Percentiles rank a stretch among this genome's conserved stretches.
phyloP scores from a whole-genome alignment of 192 early-diverging fungal genomes.

The Mortierella hygrophila region DNA sequence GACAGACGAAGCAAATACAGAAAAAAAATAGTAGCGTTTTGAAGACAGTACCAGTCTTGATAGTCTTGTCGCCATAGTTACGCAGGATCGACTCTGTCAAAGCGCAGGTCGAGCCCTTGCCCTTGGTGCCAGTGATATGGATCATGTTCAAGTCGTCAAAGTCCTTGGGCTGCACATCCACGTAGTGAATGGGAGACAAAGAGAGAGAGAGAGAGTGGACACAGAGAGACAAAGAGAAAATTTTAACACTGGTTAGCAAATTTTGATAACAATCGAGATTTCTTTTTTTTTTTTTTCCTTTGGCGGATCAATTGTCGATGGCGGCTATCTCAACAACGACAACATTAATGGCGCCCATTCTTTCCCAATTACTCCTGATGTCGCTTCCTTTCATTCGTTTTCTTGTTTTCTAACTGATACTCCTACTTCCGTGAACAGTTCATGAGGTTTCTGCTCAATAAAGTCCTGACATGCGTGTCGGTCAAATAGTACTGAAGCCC shows the following conservation, averaged over 20 bases:
- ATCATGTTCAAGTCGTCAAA: conserved; percentile 84
- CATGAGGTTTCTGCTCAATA: neutral
- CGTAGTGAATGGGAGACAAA: conserved; percentile 7
- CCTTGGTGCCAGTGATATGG: conserved; percentile 89
- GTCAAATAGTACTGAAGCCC: neutral
- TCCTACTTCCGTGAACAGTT: neutral
- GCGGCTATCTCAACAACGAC: too few species aligned
- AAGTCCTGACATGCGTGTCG: neutral
- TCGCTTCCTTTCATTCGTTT: neutral
- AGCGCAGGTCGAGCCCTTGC: conserved; percentile 89
- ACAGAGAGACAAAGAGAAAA: conserved; percentile 38
- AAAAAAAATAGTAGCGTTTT: neutral
- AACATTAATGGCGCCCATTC: neutral
- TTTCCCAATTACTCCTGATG: neutral
- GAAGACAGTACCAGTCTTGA: conserved; percentile 44
- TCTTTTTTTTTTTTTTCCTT: neutral
- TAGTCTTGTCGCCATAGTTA: conserved; percentile 35
- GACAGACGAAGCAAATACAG: neutral
- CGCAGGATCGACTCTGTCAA: conserved; percentile 85
- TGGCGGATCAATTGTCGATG: neutral
- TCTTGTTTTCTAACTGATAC: neutral
- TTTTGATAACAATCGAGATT: neutral
- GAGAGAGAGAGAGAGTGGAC: conserved; percentile 41
- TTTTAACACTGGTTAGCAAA: neutral
- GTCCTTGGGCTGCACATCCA: conserved; percentile 58